phyloP scores from a whole-genome alignment of 352 stramenopile genomes.

The Pythium myriotylum region DNA sequence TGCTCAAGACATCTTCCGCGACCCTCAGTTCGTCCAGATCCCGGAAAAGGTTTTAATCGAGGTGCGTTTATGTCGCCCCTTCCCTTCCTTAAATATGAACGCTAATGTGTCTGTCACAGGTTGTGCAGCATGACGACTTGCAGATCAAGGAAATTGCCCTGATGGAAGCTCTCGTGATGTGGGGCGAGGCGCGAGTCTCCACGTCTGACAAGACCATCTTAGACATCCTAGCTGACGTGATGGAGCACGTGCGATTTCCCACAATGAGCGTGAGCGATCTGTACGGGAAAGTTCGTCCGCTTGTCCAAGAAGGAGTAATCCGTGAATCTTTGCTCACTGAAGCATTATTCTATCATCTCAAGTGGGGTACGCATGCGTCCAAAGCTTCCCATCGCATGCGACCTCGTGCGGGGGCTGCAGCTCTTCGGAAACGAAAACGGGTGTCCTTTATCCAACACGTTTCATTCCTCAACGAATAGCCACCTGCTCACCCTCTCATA shows the following conservation, averaged over 20 bases:
- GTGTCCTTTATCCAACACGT: conserved; percentile 90
- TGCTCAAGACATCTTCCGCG: conserved; percentile 80
- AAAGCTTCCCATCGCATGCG: conserved; percentile 63
- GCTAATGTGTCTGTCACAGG: conserved; percentile 24
- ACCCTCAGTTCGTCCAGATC: conserved; percentile 71
- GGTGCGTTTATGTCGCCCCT: conserved; percentile 21
- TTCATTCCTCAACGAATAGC: conserved; percentile 58
- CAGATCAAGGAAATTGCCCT: conserved; percentile 83
- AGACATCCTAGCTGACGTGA: conserved; percentile 68
- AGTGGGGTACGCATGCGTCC: conserved; percentile 74
- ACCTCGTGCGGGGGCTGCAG: conserved; percentile 59
- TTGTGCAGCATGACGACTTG: conserved; percentile 81
- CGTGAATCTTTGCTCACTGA: conserved; percentile 74
- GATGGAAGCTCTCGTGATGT: conserved; percentile 80
- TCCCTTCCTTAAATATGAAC: neutral
- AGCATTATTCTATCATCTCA: conserved; percentile 86
- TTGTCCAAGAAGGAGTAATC: conserved; percentile 70
- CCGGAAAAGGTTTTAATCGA: conserved; percentile 85
- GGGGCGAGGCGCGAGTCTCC: conserved; percentile 69
- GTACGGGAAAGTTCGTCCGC: conserved; percentile 82
- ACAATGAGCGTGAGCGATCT: conserved; percentile 88
- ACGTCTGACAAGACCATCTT: conserved; percentile 45
- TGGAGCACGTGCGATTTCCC: conserved; percentile 84
- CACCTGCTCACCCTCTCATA: neutral
- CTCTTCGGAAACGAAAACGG: conserved; percentile 80